Conservation (phyloP, 305 asterid genomes). For the Fraxinus paxiana region DNA sequence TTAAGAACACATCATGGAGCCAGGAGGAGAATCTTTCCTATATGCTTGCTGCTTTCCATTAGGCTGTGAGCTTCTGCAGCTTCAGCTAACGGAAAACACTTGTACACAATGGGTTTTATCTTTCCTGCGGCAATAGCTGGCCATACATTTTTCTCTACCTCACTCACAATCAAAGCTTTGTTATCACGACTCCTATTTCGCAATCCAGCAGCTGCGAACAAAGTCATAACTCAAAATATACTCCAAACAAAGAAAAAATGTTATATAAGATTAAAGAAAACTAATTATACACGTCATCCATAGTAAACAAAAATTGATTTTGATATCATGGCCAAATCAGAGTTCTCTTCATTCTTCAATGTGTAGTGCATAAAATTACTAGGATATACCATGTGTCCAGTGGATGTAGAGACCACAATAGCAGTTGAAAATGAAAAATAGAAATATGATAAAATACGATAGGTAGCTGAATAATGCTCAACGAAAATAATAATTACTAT, state of each 20-base stretch:
- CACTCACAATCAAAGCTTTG: constrained; percentile 76
- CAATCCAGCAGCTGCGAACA: constrained; percentile 70
- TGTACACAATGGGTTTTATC: constrained; percentile 68
- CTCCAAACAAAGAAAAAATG: neutral
- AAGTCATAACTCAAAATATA: neutral
- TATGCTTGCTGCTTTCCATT: constrained; percentile 52
- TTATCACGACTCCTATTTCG: constrained; percentile 58
- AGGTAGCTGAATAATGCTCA: neutral
- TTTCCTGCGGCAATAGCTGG: constrained; percentile 79
- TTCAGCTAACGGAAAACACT: constrained; percentile 52
- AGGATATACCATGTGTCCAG: neutral
- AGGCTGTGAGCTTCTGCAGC: constrained; percentile 75
- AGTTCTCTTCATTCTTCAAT: neutral
- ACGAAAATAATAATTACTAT: neutral
- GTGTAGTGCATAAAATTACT: neutral
- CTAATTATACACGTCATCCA: neutral
- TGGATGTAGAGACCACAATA: neutral
- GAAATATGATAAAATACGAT: neutral
- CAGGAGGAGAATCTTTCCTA: neutral
- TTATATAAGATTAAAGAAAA: neutral
- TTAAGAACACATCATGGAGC: constrained; percentile 10
- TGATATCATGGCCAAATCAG: neutral
- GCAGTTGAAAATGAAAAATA: neutral
- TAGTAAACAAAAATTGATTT: neutral
- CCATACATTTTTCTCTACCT: constrained; percentile 91